Conservation (phyloP, 2,329 filamentous ascomycete species). For the Trichoderma harzianum region DNA sequence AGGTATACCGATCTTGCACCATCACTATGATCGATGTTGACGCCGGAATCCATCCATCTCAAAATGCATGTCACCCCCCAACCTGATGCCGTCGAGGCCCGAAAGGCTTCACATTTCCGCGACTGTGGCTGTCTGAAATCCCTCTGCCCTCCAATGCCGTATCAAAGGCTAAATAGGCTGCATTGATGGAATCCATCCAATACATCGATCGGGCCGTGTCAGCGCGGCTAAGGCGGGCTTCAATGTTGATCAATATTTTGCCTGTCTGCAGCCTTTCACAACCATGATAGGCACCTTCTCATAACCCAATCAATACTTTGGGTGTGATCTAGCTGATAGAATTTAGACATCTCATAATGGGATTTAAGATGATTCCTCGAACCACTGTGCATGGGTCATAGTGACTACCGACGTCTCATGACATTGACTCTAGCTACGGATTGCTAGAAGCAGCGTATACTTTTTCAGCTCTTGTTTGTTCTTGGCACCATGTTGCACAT, state of each 20-base stretch:
- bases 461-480: background rate
- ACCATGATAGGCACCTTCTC: background rate
- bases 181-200: background rate
- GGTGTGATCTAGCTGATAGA: background rate
- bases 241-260: background rate
- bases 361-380: background rate
- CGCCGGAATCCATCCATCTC: background rate
- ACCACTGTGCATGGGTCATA: background rate
- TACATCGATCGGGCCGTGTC: background rate
- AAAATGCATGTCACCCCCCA: background rate
- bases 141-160: background rate
- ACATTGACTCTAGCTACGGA: background rate
- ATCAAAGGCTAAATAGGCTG: background rate
- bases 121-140: background rate
- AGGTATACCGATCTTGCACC: background rate
- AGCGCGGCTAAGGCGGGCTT: background rate
- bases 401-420: background rate
- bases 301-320: background rate
- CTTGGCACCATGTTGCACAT: background rate
- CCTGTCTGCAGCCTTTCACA: background rate
- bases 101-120: background rate
- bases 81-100: background rate
- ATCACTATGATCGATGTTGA: background rate
- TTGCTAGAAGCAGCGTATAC: background rate
- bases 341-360: background rate